These are phyloP conservation scores for Ophiostoma piceae DNA, from an alignment of 2,329 filamentous ascomycete species.

Conservation along the genomic window DNA sequence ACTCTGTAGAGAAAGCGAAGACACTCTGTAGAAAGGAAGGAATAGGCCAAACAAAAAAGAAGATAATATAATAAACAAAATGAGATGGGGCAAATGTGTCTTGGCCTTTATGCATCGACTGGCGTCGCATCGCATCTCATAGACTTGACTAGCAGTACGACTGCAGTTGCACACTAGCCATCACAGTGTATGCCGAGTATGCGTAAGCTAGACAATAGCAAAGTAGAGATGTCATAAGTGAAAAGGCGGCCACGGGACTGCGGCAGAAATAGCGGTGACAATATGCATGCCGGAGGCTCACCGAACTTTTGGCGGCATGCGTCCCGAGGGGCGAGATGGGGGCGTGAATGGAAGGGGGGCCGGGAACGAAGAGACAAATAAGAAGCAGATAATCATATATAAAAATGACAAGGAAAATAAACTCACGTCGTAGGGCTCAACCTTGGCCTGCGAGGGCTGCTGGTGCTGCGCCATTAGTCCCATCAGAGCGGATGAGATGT, in stretches of 20 bases:
- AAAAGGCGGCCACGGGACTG: slow-evolving; percentile 4
- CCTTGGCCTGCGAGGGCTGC: slow-evolving; percentile 2
- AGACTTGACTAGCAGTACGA: not conserved
- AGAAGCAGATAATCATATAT: too few species aligned
- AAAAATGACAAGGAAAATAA: not conserved
- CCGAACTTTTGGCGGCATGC: slow-evolving; percentile 6
- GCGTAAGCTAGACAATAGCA: not conserved
- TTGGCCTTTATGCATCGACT: slow-evolving; percentile 9
- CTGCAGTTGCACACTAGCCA: not conserved
- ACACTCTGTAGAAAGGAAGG: slow-evolving; percentile 2
- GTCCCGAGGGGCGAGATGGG: not conserved
- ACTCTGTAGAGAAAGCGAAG: not conserved
- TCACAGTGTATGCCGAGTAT: not conserved
- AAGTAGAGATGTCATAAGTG: not conserved
- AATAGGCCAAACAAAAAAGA: too few species aligned
- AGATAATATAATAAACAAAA: not conserved
- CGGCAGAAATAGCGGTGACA: slow-evolving; percentile 12
- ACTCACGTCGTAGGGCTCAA: slow-evolving; percentile 7
- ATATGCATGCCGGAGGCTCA: not conserved
- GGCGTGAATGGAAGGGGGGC: not conserved
- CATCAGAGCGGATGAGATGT: slow-evolving; percentile 8
- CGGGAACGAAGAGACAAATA: not conserved
- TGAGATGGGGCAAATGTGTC: slow-evolving; percentile 5
- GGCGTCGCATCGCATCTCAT: slow-evolving; percentile 7
- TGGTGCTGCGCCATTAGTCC: slow-evolving; percentile 15